Evolutionary conservation across 768 basidiomycete species (phyloP), one percentile per base, ranked within the genome.

Genomic region (Imleria badia): DNA sequence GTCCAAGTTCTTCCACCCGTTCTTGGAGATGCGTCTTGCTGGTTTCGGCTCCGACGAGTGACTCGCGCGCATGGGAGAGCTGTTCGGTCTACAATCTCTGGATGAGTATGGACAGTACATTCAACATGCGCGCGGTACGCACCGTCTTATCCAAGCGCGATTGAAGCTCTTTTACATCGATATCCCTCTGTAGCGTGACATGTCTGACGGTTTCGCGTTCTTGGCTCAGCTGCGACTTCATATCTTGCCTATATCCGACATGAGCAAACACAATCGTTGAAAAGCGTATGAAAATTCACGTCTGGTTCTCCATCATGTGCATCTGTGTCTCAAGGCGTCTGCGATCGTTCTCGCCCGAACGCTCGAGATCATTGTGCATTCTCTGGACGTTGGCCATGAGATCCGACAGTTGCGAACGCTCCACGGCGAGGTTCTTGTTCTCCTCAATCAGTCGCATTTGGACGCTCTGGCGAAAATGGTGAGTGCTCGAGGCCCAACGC

Each of bases 351-450:
- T 88, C 85, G 7, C 87, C 84, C 0, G 89, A 88, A 46, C 85
- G 81, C 66, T 95, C 93, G 8, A 91, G 77, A 61, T 97, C 95
- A 51, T 83, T 83, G 62, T 93, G 91, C 84, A 97, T 93, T 65
- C 82, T 88, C 72, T 94, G 92, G 22, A 96, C 85, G 65, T 91
- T 95, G 23, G 80, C 76, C 84, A 96, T 92, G 26, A 97, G 78
- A 66, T 94, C 91, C 3, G 91, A 84, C 4, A 97, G 77, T 56
- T 90, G 87, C 1, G 92, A 86, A 11, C 93, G 84, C 65, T 97
- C 95, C 62, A 86, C 76, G 14, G 87, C 76, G 5, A 97, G 76
- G 0, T 78, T 80, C 68, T 85, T 84, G 73, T 97, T 94, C 70
- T 98, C 94, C 45, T 93, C 87, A 4, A 87, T 81, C 14, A 98